Evolutionary conservation across 179 eudicot species (phyloP), one percentile per base, ranked within the genome.

Genomic region (Gypsophila paniculata): DNA sequence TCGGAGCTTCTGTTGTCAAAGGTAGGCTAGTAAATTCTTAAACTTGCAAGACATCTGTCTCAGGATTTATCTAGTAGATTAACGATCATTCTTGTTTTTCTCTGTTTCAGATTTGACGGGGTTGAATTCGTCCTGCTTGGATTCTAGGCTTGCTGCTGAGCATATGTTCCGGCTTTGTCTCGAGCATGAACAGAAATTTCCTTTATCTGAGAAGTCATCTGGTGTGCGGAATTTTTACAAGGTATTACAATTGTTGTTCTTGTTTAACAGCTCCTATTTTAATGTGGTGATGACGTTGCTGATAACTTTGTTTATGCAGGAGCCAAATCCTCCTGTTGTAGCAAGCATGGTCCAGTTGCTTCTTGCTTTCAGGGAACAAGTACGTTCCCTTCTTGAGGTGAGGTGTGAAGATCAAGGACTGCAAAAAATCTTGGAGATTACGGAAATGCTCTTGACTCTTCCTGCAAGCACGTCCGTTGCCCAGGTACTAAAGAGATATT

Each of bases 381-480:
- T 90, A 69, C 17, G 68, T 14, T 68, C 72, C 74, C 87, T 92
- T 74, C 65, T 85, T 49, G 77, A 77, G 69, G 90, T 88, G 78
- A 82, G 91, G 87, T 87, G 86, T 73, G 91, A 86, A 58, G 87
- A 90, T 81, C 85, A 83, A 65, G 95, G 90, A 61, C 89, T 95
- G 76, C 92, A 85, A 82, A 92, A 85, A 81, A 85, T 90, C 32
- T 60, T 86, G 73, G 92, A 89, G 73, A 85, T 90, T 68, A 81
- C 74, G 74, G 89, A 92, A 67, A 90, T 90, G 91, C 84, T 89
- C 49, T 85, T 92, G 77, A 81, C 89, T 73, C 85, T 95, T 62
- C 98, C 99, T 70, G 46, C 85, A 38, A 84, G 79, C 74, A 90
- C 95, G 71, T 88, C 99, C 76, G 83, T 92, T 68, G 91, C 90